Conservation (phyloP, 768 basidiomycete species). For the Crepidotus variabilis region DNA sequence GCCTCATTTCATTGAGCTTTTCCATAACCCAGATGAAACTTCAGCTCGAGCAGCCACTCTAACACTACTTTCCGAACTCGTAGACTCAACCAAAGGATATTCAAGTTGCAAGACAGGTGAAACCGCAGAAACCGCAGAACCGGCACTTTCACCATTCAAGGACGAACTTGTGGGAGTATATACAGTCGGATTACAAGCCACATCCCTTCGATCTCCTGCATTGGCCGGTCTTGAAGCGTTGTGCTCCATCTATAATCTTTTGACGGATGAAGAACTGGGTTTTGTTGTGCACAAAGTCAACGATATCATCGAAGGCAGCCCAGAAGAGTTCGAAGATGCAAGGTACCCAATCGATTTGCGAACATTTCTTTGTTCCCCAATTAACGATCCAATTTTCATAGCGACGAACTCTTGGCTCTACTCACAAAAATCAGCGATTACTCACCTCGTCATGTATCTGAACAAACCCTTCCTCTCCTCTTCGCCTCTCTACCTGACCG, state of each 20-base stretch:
- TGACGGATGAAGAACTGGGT: conserved; percentile 70
- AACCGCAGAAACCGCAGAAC: conserved; percentile 17
- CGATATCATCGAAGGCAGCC: conserved; percentile 56
- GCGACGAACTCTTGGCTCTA: conserved; percentile 57
- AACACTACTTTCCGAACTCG: conserved; percentile 61
- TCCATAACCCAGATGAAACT: conserved; percentile 66
- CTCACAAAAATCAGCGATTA: conserved; percentile 56
- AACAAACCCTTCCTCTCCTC: conserved; percentile 76
- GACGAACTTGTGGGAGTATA: conserved; percentile 72
- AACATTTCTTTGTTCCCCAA: not conserved
- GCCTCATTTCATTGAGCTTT: conserved; percentile 74
- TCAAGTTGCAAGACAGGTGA: conserved; percentile 6
- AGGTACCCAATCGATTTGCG: conserved; percentile 32
- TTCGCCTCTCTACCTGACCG: conserved; percentile 71
- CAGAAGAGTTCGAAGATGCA: conserved; percentile 49
- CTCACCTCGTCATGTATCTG: conserved; percentile 63
- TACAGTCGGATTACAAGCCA: conserved; percentile 50
- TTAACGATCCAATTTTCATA: conserved; percentile 22
- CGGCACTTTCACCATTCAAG: conserved; percentile 57
- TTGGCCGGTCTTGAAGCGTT: conserved; percentile 64
- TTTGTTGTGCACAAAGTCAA: conserved; percentile 77
- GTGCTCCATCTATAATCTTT: conserved; percentile 56
- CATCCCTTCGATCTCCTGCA: conserved; percentile 52
- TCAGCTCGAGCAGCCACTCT: conserved; percentile 65
- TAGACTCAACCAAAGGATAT: conserved; percentile 49